phyloP scores from a whole-genome alignment of 1,284 basidiomycete genomes.

The Moesziomyces globuligerus region DNA sequence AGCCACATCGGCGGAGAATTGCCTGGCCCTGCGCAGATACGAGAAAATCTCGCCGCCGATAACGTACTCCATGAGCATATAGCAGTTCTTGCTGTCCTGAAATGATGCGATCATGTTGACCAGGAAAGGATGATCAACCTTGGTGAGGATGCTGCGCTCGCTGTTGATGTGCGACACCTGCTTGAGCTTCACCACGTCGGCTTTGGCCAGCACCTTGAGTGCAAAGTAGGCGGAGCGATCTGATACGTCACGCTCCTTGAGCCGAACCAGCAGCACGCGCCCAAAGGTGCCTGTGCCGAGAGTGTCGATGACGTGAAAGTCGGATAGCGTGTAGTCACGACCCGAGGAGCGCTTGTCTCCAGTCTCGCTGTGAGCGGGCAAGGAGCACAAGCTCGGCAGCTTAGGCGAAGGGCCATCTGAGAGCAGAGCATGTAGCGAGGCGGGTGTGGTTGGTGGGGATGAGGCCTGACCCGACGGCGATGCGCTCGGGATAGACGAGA shows the following conservation, averaged over 20 bases:
- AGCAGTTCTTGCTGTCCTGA: constrained; percentile 71
- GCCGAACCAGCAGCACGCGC: constrained; percentile 55
- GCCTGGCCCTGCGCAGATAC: constrained; percentile 68
- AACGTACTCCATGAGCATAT: constrained; percentile 72
- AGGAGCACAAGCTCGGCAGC: too few species aligned
- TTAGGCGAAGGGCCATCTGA: too few species aligned
- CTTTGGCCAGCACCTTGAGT: constrained; percentile 72
- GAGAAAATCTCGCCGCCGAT: constrained; percentile 72
- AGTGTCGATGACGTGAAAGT: constrained; percentile 54
- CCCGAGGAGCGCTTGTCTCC: not conserved
- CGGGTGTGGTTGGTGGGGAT: too few species aligned
- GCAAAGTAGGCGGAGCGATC: constrained; percentile 68
- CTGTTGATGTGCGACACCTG: constrained; percentile 73
- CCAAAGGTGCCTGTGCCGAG: constrained; percentile 63
- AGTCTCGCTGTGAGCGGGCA: not conserved
- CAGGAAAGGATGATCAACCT: constrained; percentile 61
- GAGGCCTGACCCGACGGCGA: too few species aligned
- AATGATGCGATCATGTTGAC: constrained; percentile 50
- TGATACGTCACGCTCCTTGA: constrained; percentile 11
- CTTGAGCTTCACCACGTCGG: constrained; percentile 71
- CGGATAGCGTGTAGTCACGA: constrained; percentile 23
- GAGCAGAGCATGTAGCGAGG: too few species aligned
- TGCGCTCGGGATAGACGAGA: too few species aligned
- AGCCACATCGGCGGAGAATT: constrained; percentile 71
- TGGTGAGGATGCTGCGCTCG: constrained; percentile 70